phyloP scores from a whole-genome alignment of 108 stramenopile genomes.

The Poteriospumella lacustris region DNA sequence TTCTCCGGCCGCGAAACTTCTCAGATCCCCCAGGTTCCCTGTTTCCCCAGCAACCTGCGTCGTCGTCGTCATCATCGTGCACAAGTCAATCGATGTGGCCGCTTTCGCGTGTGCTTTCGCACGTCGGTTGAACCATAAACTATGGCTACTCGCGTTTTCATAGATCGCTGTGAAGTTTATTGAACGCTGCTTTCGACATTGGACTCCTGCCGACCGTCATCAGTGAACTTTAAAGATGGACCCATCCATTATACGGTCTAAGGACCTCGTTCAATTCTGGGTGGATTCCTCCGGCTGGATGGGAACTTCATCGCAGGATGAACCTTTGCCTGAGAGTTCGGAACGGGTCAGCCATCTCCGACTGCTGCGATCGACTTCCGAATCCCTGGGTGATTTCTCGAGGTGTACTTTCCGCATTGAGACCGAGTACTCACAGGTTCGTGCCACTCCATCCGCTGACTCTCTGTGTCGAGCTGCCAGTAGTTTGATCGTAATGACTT shows the following conservation, averaged over 20 bases:
- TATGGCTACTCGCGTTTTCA: too few relatives aligned
- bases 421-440: background rate
- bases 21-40: too few relatives aligned
- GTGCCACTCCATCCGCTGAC: background rate
- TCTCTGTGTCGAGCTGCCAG: background rate
- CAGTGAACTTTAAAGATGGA: too few relatives aligned
- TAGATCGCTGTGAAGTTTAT: too few relatives aligned
- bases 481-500: background rate
- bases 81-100: too few relatives aligned
- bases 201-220: too few relatives aligned
- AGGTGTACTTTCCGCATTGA: conserved; percentile 1
- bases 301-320: background rate
- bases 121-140: too few relatives aligned
- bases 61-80: too few relatives aligned
- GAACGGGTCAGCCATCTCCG: conserved; percentile 15
- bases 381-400: background rate
- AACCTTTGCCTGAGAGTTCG: background rate
- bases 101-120: too few relatives aligned
- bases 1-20: too few relatives aligned
- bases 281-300: conserved; percentile 2
- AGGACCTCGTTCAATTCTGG: background rate
- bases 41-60: too few relatives aligned
- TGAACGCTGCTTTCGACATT: too few relatives aligned
- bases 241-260: background rate
- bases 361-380: background rate